Conservation (phyloP, 148 eudicot genomes). For the Rhododendron ovatum region DNA sequence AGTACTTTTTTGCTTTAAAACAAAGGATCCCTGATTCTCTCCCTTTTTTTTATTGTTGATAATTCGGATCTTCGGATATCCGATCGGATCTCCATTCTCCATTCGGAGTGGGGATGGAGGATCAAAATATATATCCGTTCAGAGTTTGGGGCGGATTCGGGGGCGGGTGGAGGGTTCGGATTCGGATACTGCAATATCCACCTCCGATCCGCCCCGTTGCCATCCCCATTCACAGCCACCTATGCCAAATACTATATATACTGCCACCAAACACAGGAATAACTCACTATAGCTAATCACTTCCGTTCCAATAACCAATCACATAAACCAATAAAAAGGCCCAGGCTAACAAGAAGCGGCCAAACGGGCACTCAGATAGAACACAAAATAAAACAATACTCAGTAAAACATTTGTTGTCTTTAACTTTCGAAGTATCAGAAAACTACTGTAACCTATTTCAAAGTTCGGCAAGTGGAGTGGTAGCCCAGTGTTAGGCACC, state of each 20-base stretch:
- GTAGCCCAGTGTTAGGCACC: neutral
- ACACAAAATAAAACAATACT: neutral
- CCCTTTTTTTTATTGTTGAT: slow-evolving; percentile 15
- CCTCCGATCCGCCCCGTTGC: too few relatives aligned
- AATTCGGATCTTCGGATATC: too few relatives aligned
- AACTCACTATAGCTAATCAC: neutral
- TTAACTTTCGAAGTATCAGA: neutral
- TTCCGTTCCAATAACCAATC: neutral
- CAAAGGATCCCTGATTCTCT: slow-evolving; percentile 31
- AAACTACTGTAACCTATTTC: neutral
- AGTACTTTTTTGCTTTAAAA: slow-evolving; percentile 21
- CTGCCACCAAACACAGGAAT: neutral
- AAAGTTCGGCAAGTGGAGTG: neutral
- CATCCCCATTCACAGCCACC: neutral
- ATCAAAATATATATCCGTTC: too few relatives aligned
- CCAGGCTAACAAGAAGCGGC: neutral
- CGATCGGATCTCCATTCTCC: too few relatives aligned
- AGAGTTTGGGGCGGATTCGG: too few relatives aligned
- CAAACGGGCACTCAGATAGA: neutral
- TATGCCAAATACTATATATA: neutral
- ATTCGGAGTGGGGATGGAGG: too few relatives aligned
- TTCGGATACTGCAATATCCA: too few relatives aligned
- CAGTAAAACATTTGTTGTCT: neutral
- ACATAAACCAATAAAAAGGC: neutral
- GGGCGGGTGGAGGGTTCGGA: too few relatives aligned